Evolutionary conservation across 371 early-diverging fungal species (phyloP).

Genomic region (Amoeboaphelidium occidentale): DNA sequence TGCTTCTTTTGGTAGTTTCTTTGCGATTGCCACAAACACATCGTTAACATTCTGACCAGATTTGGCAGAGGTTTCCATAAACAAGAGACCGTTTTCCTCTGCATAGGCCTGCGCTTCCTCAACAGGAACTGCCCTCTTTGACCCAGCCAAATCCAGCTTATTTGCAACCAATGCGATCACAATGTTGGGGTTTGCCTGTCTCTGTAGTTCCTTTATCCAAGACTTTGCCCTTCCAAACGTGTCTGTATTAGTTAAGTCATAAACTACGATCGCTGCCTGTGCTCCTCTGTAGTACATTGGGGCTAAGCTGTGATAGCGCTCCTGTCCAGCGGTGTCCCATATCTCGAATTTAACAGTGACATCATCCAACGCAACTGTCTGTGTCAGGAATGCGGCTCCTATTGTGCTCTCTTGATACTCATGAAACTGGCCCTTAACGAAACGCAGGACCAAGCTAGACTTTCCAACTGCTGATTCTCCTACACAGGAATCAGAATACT

Average conservation of each 20-base stretch:
- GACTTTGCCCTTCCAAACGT: constrained; percentile 89
- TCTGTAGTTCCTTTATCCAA: constrained; percentile 94
- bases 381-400: constrained; percentile 69
- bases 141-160: constrained; percentile 4
- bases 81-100: constrained; percentile 6
- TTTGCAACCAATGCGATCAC: constrained; percentile 79
- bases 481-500: background rate
- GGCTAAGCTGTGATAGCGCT: constrained; percentile 16
- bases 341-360: constrained; percentile 23
- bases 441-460: constrained; percentile 21
- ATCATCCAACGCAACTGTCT: constrained; percentile 35
- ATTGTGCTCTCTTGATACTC: constrained; percentile 95
- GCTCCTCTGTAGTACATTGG: constrained; percentile 23
- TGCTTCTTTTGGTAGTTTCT: background rate
- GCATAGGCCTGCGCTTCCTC: constrained; percentile 11
- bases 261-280: constrained; percentile 16
- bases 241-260: constrained; percentile 19
- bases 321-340: constrained; percentile 24
- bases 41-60: constrained; percentile 11
- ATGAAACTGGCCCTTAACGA: constrained; percentile 88
- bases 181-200: constrained; percentile 82
- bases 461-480: constrained; percentile 3
- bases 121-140: constrained; percentile 1
- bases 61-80: constrained; percentile 15
- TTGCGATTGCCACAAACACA: constrained; percentile 5